Evolutionary conservation across 495 filamentous ascomycete species (phyloP), one percentile per base, ranked within the genome.

Genomic region (Thozetella sp.): DNA sequence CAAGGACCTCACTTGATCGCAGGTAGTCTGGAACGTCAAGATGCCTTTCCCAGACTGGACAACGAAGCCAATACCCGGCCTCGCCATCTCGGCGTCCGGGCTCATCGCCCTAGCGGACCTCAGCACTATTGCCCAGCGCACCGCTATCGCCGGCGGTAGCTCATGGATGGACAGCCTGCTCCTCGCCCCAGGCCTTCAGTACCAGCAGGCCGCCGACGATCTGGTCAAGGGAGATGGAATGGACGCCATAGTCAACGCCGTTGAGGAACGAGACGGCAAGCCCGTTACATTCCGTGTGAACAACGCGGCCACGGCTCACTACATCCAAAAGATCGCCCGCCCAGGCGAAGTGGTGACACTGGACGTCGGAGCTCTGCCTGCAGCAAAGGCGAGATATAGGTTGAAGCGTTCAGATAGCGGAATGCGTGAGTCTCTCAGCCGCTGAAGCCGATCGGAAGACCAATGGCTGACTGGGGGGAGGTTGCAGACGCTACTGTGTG

Each of bases 161-260:
- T 73, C 72, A 3, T 78, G 78, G 64, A 66, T 84, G 0, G 86
- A 88, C 66, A 68, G 67, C 20, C 68, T 88, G 3, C 65, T 87
- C 23, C 74, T 88, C 0, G 83, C 80, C 17, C 86, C 86, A 0
- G 85, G 85, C 2, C 62, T 88, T 46, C 86, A 88, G 72, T 79
- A 78, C 53, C 84, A 88, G 60, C 86, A 88, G 62, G 66, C 74
- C 3, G 84, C 82, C n/a, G 80, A 80, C 15, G 71, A 73, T 24
- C 64, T 86, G 37, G 62, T 56, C 23, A 65, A 65, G 9, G 46
- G 65, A 56, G 65, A 23, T 66, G 66, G 53, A 50, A 59, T 61
- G 9, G 22, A 51, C 2, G 59, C 55, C 34, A 56, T 69, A 37
- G 27, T 63, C 46, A 59, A 57, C 26, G 53, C 66, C 17, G 75